Evolutionary conservation across 257 asterid species (phyloP).

Genomic region (Nicotiana paniculata): DNA sequence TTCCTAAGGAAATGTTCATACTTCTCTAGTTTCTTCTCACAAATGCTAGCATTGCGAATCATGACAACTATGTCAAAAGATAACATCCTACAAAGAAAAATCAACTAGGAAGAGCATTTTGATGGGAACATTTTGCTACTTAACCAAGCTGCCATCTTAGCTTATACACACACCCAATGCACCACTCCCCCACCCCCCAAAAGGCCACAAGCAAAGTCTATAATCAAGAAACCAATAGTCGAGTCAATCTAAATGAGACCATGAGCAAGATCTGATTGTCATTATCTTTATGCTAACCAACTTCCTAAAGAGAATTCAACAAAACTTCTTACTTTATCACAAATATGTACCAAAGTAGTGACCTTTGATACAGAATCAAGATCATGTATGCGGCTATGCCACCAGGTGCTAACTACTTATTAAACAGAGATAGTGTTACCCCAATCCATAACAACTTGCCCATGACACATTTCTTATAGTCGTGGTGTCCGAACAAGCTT

Average conservation of each 20-base stretch:
- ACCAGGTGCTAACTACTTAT: background rate
- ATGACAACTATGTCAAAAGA: background rate
- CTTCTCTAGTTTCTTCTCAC: too few species aligned
- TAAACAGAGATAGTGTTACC: background rate
- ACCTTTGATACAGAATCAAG: background rate
- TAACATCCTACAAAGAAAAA: background rate
- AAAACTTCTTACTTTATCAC: background rate
- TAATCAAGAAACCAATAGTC: background rate
- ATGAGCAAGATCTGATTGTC: background rate
- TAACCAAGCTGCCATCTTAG: background rate
- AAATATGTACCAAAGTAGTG: background rate
- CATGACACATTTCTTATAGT: too few species aligned
- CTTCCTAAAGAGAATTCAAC: background rate
- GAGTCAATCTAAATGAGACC: background rate
- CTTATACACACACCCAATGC: background rate
- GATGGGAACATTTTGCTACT: background rate
- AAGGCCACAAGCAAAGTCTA: background rate
- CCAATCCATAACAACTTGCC: too few species aligned
- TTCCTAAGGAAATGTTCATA: too few species aligned
- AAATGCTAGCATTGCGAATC: too few species aligned
- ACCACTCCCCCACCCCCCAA: background rate
- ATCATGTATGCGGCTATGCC: background rate
- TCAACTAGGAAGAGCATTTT: background rate
- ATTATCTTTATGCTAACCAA: background rate
- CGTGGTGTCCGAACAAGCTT: too few species aligned